Evolutionary conservation across 2,329 filamentous ascomycete genomes (phyloP).

Genomic region (Zasmidium citrigriseum): DNA sequence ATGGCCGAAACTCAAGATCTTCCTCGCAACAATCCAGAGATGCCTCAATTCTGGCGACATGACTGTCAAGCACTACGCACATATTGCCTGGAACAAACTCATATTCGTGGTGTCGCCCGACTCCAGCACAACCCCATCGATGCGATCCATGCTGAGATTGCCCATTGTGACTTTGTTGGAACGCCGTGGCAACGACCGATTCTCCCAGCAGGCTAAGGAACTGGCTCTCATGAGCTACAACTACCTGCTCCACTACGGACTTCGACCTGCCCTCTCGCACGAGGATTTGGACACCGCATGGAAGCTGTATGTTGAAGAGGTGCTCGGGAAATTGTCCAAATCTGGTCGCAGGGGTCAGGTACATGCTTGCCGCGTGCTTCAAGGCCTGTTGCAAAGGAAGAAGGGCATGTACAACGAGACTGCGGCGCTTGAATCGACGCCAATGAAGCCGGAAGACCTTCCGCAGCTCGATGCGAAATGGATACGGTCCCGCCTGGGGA

Average conservation of each 20-base stretch:
- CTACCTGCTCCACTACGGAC: conserved; percentile 79
- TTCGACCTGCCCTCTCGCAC: conserved; percentile 68
- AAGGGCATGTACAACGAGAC: conserved; percentile 71
- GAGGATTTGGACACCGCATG: conserved; percentile 75
- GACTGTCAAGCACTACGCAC: conserved; percentile 72
- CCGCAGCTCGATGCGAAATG: conserved; percentile 82
- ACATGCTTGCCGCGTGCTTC: conserved; percentile 69
- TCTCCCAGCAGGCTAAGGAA: conserved; percentile 48
- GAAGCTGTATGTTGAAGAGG: conserved; percentile 69
- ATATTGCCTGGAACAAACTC: conserved; percentile 82
- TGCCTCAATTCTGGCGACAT: conserved; percentile 81
- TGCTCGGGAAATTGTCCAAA: conserved; percentile 62
- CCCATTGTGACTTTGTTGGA: conserved; percentile 70
- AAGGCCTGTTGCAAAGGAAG: conserved; percentile 68
- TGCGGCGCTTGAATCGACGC: conserved; percentile 58
- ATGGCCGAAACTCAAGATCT: conserved; percentile 72
- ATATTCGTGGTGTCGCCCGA: conserved; percentile 72
- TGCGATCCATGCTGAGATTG: conserved; percentile 66
- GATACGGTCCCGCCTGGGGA: conserved; percentile 70
- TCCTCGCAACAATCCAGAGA: conserved; percentile 76
- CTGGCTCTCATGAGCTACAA: conserved; percentile 72
- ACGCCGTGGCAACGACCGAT: conserved; percentile 60
- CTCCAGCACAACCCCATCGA: conserved; percentile 54
- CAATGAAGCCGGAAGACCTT: conserved; percentile 70
- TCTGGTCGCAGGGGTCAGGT: conserved; percentile 52